These are phyloP conservation scores for Phoenix roebelenii DNA, from an alignment of 176 grass and related monocot genomes.

Conservation along the genomic window DNA sequence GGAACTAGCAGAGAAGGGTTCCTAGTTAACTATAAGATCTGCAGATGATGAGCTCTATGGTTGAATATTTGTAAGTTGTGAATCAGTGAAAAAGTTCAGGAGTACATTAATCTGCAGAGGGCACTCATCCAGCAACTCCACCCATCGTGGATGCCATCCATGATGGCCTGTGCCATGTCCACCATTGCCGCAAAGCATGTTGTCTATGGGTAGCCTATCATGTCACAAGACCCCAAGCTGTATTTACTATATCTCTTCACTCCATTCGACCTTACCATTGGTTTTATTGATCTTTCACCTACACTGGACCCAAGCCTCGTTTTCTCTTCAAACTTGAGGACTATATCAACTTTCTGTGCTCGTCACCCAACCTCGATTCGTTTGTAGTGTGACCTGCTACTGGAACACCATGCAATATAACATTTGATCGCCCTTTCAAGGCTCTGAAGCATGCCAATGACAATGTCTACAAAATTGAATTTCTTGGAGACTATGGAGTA, in stretches of 20 bases:
- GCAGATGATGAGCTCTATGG: conserved; percentile 75
- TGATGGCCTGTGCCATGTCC: conserved; percentile 35
- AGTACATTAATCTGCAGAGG: conserved; percentile 95
- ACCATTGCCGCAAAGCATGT: conserved; percentile 34
- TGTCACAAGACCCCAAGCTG: conserved; percentile 27
- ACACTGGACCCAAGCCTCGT: conserved; percentile 39
- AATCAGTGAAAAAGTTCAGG: conserved; percentile 96
- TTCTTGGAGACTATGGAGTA: too few relatives aligned
- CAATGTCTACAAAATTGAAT: too few relatives aligned
- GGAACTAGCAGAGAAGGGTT: conserved; percentile 84
- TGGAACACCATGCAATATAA: conserved; percentile 9
- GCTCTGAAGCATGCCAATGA: too few relatives aligned
- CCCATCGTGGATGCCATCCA: conserved; percentile 34
- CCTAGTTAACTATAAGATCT: conserved; percentile 71
- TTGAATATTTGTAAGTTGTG: conserved; percentile 83
- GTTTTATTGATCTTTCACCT: conserved; percentile 29
- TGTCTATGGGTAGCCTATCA: conserved; percentile 7
- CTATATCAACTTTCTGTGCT: conserved; percentile 42
- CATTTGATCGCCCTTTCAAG: neutral
- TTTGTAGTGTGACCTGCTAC: conserved; percentile 12
- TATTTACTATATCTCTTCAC: conserved; percentile 21
- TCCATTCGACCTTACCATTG: conserved; percentile 37
- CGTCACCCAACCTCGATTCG: conserved; percentile 1
- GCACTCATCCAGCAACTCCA: conserved; percentile 45
- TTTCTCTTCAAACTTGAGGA: conserved; percentile 32